Conservation (phyloP, 768 basidiomycete species). For the Boletus rufocinnamomeus region DNA sequence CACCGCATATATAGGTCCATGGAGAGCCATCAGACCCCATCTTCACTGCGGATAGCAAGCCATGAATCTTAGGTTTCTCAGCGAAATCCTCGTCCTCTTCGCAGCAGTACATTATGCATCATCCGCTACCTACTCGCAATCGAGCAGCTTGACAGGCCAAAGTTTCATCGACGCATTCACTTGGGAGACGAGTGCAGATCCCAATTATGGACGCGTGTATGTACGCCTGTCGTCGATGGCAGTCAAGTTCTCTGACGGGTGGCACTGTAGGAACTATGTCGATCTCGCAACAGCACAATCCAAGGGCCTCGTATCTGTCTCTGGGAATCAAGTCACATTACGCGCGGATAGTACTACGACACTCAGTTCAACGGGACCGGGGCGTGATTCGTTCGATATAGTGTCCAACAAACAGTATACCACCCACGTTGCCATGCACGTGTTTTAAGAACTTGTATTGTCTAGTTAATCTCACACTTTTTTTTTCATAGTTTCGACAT, state of each 20-base stretch:
- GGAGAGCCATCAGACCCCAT: neutral
- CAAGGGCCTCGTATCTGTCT: constrained; percentile 59
- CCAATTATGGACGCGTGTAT: constrained; percentile 34
- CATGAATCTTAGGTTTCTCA: constrained; percentile 3
- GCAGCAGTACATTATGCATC: constrained; percentile 11
- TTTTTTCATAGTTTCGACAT: constrained; percentile 35
- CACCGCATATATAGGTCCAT: constrained; percentile 2
- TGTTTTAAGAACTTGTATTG: neutral
- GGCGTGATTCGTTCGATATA: constrained; percentile 39
- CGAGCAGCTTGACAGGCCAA: constrained; percentile 49
- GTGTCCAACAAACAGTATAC: constrained; percentile 32
- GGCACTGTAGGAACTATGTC: constrained; percentile 42
- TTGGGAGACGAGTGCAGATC: constrained; percentile 29
- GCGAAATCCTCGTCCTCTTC: constrained; percentile 11
- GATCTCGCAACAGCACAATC: constrained; percentile 50
- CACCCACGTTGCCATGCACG: constrained; percentile 38
- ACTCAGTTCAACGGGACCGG: constrained; percentile 34
- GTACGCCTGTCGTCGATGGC: neutral
- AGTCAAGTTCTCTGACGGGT: neutral
- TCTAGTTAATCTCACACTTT: neutral
- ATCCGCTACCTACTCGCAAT: constrained; percentile 47
- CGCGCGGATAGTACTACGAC: constrained; percentile 38
- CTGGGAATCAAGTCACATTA: constrained; percentile 40
- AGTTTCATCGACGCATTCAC: constrained; percentile 45
- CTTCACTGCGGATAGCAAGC: neutral